A percentile compares a stretch with the other conserved stretches of the same genome.
Evolutionary conservation across 2,329 filamentous ascomycete species (phyloP).

Genomic region (Sporothrix schenckii): DNA sequence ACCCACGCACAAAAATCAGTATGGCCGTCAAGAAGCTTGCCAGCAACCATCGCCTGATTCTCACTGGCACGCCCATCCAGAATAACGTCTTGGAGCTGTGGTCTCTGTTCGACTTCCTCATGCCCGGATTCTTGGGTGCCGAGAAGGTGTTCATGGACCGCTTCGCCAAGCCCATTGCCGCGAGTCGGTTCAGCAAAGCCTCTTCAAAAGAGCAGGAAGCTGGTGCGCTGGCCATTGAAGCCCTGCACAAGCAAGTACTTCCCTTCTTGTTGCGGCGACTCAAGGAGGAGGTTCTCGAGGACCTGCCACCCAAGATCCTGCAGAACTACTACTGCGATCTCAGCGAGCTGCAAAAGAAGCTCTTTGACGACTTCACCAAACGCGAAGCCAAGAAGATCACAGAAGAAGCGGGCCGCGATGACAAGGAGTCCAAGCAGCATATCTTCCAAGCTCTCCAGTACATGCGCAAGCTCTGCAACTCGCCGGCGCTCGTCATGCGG

Average conservation of each 20-base stretch:
- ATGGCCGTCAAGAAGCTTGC: constrained; percentile 85
- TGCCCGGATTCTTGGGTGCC: constrained; percentile 95
- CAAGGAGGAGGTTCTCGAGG: constrained; percentile 96
- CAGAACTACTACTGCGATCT: constrained; percentile 99
- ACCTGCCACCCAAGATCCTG: constrained; percentile 94
- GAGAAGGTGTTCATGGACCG: constrained; percentile 94
- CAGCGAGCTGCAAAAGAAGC: constrained; percentile 88
- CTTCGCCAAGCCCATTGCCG: constrained; percentile 92
- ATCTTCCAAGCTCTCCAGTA: constrained; percentile 99
- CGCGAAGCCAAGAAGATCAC: constrained; percentile 88
- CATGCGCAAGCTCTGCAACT: constrained; percentile 99
- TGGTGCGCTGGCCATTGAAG: constrained; percentile 92
- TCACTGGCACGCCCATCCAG: constrained; percentile 96
- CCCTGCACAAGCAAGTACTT: constrained; percentile 96
- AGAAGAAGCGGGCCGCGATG: constrained; percentile 78
- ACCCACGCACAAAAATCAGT: constrained; percentile 94
- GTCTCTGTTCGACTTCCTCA: constrained; percentile 98
- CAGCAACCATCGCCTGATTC: constrained; percentile 92
- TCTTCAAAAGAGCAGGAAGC: constrained; percentile 98
- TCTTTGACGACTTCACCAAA: constrained; percentile 96
- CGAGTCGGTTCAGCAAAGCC: constrained; percentile 92
- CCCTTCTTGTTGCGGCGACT: constrained; percentile 94
- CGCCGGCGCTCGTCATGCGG: constrained; percentile 93
- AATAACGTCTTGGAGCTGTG: constrained; percentile 97
- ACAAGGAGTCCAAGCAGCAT: constrained; percentile 94